A percentile compares a stretch with the other conserved stretches of the same genome.
These are phyloP conservation scores for Rhodotorula sphaerocarpa DNA, from an alignment of 768 basidiomycete species.

Conservation along the genomic window DNA sequence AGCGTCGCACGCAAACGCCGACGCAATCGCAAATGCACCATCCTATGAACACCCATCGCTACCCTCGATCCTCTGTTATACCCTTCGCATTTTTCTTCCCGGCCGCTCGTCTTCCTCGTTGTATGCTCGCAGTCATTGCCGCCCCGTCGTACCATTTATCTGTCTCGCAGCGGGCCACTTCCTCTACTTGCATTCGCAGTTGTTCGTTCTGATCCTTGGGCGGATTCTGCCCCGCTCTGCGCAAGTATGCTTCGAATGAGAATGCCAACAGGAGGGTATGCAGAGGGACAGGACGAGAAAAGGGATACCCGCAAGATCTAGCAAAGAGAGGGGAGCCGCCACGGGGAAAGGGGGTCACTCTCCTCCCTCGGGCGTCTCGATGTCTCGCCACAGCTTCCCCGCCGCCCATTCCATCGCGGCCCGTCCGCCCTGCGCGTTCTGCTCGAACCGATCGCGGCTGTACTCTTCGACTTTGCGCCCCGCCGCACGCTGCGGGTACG, in stretches of 20 bases:
- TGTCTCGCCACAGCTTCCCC: conserved; percentile 15
- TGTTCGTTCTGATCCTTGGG: too few species aligned
- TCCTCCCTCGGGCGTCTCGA: background rate
- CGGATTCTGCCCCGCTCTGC: too few species aligned
- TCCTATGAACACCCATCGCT: conserved; percentile 5
- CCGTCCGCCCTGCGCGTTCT: conserved; percentile 28
- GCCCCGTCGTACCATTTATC: too few species aligned
- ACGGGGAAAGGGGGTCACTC: background rate
- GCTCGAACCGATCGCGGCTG: conserved; percentile 21
- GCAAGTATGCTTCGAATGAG: too few species aligned
- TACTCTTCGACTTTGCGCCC: conserved; percentile 28
- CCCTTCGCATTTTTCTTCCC: too few species aligned
- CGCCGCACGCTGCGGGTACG: conserved; percentile 19
- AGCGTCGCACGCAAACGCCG: conserved; percentile 14
- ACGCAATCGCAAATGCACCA: conserved; percentile 24
- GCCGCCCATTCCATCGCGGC: conserved; percentile 27
- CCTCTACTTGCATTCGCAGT: too few species aligned
- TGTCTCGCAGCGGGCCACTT: too few species aligned
- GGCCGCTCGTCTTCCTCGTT: background rate
- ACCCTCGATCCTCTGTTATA: background rate
- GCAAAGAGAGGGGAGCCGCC: too few species aligned
- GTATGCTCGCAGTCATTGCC: too few species aligned
- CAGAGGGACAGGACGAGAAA: too few species aligned
- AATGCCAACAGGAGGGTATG: too few species aligned
- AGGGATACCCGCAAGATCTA: too few species aligned